Percentiles rank a stretch among this genome's conserved stretches.
These are phyloP conservation scores for Backusella luteola DNA, from an alignment of 192 early-diverging fungal genomes.

Conservation along the genomic window DNA sequence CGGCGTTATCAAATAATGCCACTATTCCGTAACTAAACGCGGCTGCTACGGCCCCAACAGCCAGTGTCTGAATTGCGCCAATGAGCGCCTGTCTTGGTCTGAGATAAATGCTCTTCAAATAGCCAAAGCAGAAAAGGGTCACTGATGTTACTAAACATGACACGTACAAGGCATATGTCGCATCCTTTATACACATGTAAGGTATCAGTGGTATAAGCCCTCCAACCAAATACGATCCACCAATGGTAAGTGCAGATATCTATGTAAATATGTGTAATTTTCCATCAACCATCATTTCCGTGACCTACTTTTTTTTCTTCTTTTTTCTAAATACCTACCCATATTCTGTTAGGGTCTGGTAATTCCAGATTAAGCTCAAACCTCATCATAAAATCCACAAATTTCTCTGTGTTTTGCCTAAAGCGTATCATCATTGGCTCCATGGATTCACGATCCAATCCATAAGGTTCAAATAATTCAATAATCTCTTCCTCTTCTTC, in stretches of 20 bases:
- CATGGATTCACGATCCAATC: constrained; percentile 40
- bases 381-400: constrained; percentile 64
- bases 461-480: constrained; percentile 61
- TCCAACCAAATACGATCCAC: constrained; percentile 53
- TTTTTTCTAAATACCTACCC: constrained; percentile 17
- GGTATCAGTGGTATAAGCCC: constrained; percentile 57
- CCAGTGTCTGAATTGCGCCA: constrained; percentile 36
- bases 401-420: constrained; percentile 39
- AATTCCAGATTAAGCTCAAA: constrained; percentile 56
- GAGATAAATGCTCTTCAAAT: constrained; percentile 37
- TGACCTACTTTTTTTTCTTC: background rate
- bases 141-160: constrained; percentile 50
- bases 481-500: constrained; percentile 53
- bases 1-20: constrained; percentile 12
- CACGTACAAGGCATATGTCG: constrained; percentile 35
- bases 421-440: constrained; percentile 50
- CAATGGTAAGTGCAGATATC: constrained; percentile 54
- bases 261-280: constrained; percentile 21
- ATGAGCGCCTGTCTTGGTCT: constrained; percentile 27
- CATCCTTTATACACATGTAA: constrained; percentile 42
- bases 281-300: background rate
- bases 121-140: constrained; percentile 53
- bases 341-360: constrained; percentile 47
- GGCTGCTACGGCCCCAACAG: constrained; percentile 38
- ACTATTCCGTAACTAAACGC: constrained; percentile 33